Evolutionary conservation across 1,139 yeast species (phyloP), one percentile per base, ranked within the genome.

Genomic region (Magnusiomyces suaveolens): DNA sequence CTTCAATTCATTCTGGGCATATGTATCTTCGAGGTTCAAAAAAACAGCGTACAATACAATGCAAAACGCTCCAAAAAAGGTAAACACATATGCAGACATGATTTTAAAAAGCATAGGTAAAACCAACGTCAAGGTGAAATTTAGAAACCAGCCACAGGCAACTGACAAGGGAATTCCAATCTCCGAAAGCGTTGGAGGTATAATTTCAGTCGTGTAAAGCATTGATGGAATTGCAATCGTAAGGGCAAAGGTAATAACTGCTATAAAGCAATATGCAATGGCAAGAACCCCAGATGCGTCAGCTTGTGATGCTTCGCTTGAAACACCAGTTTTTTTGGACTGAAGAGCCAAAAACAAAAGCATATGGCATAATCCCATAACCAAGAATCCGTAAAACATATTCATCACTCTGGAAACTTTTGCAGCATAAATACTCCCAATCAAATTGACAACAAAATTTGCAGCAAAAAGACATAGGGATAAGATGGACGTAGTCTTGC

Each of bases 201-300:
- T 74, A 2, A 81, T 67, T 60, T 83, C 87, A 50, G 77, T 74
- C 1, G 82, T 75, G 61, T 80, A 81, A 14, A 83, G 68, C 79
- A 66, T 62, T 1, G 67, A 60, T 2, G 62, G 56, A 1, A 66
- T 63, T 1, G 68, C 59, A 25, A 64, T 57, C 6, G 81, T 70
- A 0, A 80, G 63, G 0, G 84, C 73, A 65, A 77, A 80, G 0
- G 79, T 66, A 1, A 80, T 73, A 24, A 79, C 77, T 53, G 79
- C 70, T 38, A 76, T 65, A 50, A 78, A 73, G 50, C 79, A 76
- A 3, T 80, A 61, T 0, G 80, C 78, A 29, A 82, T 63, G 0
- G 77, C 69, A 0, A 72, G 61, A 0, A 80, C 71, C 0, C 77
- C 78, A 2, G 71, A 63, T 6, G 57, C 56, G 16, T 67, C 67